These are phyloP conservation scores for Tulasnella calospora DNA, from an alignment of 768 basidiomycete genomes.

Conservation along the genomic window DNA sequence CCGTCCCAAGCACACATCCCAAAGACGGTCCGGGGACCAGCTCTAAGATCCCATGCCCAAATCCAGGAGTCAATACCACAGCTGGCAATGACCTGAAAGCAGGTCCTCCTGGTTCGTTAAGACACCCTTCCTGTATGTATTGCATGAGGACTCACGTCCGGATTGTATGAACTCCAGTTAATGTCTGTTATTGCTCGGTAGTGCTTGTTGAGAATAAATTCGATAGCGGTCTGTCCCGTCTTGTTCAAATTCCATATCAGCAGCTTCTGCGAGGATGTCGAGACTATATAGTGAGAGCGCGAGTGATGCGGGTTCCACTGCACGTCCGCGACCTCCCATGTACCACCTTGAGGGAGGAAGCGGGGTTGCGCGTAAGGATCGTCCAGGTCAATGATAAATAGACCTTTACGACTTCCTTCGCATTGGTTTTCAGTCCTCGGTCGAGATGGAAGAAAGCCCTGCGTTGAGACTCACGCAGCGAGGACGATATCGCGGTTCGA, in stretches of 20 bases:
- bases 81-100: slow-evolving; percentile 58
- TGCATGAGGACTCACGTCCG: slow-evolving; percentile 45
- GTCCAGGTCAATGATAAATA: slow-evolving; percentile 93
- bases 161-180: slow-evolving; percentile 89
- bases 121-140: background rate
- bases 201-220: slow-evolving; percentile 81
- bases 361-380: slow-evolving; percentile 81
- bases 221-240: slow-evolving; percentile 69
- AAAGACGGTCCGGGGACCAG: slow-evolving; percentile 43
- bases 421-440: slow-evolving; percentile 35
- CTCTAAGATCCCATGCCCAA: slow-evolving; percentile 88
- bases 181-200: slow-evolving; percentile 96
- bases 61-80: slow-evolving; percentile 92
- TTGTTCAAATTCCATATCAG: slow-evolving; percentile 92
- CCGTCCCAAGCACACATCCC: slow-evolving; percentile 59
- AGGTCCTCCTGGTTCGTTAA: background rate
- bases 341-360: slow-evolving; percentile 92
- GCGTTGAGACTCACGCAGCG: slow-evolving; percentile 60
- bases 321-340: slow-evolving; percentile 92
- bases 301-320: slow-evolving; percentile 85
- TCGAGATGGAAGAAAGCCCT: background rate
- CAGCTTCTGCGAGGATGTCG: slow-evolving; percentile 83
- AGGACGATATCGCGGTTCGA: slow-evolving; percentile 82
- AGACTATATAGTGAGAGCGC: slow-evolving; percentile 75
- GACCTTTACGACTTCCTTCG: slow-evolving; percentile 57